Evolutionary conservation across 169 alveolate genomes (phyloP), one percentile per base, ranked within the genome.

Genomic region (Babesia gibsoni): DNA sequence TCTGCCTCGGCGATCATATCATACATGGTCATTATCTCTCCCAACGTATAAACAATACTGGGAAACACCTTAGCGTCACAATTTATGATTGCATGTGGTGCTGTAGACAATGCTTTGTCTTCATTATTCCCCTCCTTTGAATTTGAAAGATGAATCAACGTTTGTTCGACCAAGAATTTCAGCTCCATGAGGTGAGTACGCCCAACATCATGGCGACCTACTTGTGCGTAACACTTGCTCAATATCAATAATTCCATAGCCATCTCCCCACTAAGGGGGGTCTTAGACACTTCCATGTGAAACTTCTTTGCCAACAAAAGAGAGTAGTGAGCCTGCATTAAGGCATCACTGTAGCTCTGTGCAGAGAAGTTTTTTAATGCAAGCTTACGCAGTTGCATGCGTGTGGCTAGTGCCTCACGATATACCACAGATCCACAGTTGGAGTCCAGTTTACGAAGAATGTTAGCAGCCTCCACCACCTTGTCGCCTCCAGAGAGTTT

Each of bases 171-270:
- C 37, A 91, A 74, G 64, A 84, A 91, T 65, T 87, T 63, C 32
- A 91, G 70, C 56, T 91, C 95, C 27, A 68, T 53, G 29, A 91
- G 67, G 70, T 86, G 83, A 30, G 73, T 72, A 36, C 74, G 82
- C 20, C 95, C 95, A 50, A 74, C 89, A 33, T 67, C 68, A 49
- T 54, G 54, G 45, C 84, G 89, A 29, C 90, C 92, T 22, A 89
- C 83, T 41, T 82, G 77, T n/a, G 86, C 92, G 70, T 84, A 91
- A 59, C 95, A 91, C 57, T 91, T 89, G 59, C 92, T 84, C 33
- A 91, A 52, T 23, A 91, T 79, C 81, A 89, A 70, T 23, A 91
- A 65, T 52, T 91, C 95, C 75, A 89, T 86, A 14, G 92, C 92
- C 95, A 91, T 91, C 67, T 89, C 92, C 4, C 83, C 82, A 20